phyloP scores from a whole-genome alignment of 768 basidiomycete species.

The Suillus variegatus region DNA sequence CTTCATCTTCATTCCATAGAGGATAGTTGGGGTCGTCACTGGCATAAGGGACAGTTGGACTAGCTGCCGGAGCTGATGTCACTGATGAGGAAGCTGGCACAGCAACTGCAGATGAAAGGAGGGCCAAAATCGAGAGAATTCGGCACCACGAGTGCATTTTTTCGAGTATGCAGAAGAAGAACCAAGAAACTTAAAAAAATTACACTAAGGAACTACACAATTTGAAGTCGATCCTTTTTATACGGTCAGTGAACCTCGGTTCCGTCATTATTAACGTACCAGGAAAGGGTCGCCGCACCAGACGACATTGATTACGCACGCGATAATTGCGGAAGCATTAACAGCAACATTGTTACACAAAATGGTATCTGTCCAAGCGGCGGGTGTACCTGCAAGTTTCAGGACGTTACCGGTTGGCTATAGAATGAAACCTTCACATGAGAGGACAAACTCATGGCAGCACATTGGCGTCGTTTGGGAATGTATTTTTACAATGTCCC shows the following conservation, averaged over 20 bases:
- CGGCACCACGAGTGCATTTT: constrained; percentile 31
- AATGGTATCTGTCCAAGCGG: neutral
- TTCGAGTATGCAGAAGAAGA: constrained; percentile 14
- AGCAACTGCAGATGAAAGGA: constrained; percentile 23
- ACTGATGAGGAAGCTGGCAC: constrained; percentile 20
- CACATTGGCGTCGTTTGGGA: neutral
- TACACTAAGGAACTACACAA: constrained; percentile 15
- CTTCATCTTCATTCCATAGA: constrained; percentile 36
- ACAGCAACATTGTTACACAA: neutral
- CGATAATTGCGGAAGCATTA: neutral
- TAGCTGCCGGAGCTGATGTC: constrained; percentile 31
- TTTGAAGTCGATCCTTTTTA: constrained; percentile 22
- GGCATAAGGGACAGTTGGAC: constrained; percentile 47
- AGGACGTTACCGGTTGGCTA: neutral
- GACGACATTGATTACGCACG: constrained; percentile 7
- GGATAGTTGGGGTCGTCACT: constrained; percentile 47
- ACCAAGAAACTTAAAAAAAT: constrained; percentile 16
- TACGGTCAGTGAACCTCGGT: constrained; percentile 12
- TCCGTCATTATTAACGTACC: constrained; percentile 13
- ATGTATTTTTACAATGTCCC: neutral
- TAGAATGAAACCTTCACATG: neutral
- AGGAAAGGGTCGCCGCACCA: constrained; percentile 9
- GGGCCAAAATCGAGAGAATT: constrained; percentile 25
- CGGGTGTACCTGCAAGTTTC: too few species aligned
- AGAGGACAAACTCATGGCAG: neutral